Percentiles rank a stretch among this genome's conserved stretches.
Evolutionary conservation across 1,139 yeast genomes (phyloP).

Genomic region (Yamadazyma epiphylla): DNA sequence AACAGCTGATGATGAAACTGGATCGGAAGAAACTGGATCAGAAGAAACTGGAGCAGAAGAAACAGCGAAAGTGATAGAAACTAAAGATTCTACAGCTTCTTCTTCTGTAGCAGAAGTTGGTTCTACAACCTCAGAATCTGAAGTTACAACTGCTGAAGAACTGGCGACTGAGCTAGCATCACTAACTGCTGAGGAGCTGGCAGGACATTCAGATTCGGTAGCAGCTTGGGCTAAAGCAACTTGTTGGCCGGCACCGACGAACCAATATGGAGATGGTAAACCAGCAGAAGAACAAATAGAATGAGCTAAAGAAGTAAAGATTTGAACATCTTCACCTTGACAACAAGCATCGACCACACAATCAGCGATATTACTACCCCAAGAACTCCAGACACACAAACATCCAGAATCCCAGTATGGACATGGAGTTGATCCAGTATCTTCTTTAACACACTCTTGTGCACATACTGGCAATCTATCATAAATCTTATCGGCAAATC

Average conservation of each 20-base stretch:
- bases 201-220: constrained; percentile 6
- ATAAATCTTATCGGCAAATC: constrained; percentile 39
- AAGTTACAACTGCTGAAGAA: constrained; percentile 1
- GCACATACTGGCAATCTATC: constrained; percentile 27
- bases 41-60: constrained; percentile 4
- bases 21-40: constrained; percentile 1
- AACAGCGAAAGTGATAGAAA: constrained; percentile 3
- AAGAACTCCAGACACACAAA: constrained; percentile 31
- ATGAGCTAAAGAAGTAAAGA: constrained; percentile 21
- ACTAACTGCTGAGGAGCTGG: no score
- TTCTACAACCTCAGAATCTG: no score
- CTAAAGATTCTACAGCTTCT: background rate
- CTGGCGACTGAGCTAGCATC: background rate
- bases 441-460: constrained; percentile 18
- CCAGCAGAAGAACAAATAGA: constrained; percentile 26
- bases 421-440: constrained; percentile 29
- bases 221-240: constrained; percentile 9
- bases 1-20: constrained; percentile 1
- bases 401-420: constrained; percentile 42
- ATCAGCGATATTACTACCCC: constrained; percentile 22
- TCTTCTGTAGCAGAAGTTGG: no score
- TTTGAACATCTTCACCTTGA: constrained; percentile 18
- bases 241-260: constrained; percentile 15
- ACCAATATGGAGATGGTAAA: constrained; percentile 23
- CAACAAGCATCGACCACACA: constrained; percentile 27